Conservation (phyloP, 2,329 filamentous ascomycete genomes). For the Pseudocercospora vitis region DNA sequence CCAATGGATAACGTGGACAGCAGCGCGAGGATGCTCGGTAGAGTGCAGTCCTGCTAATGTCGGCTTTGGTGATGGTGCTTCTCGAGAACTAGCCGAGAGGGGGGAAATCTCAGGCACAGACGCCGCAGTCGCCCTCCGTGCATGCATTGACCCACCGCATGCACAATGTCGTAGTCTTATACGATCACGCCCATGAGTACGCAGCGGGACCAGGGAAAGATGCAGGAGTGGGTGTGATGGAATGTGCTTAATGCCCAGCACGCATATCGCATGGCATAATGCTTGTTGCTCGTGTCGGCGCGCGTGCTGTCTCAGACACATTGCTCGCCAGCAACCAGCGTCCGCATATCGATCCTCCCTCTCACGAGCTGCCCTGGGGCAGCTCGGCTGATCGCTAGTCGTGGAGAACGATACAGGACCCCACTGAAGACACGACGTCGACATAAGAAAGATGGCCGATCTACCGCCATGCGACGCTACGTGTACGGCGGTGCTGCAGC, state of each 20-base stretch:
- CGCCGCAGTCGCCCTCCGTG: constrained; percentile 7
- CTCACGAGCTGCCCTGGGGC: neutral
- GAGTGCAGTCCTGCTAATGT: constrained; percentile 2
- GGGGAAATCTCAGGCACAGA: constrained; percentile 8
- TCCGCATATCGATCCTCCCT: too few species aligned
- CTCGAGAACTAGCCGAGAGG: neutral
- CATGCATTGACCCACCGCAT: constrained; percentile 7
- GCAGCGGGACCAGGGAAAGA: constrained; percentile 7
- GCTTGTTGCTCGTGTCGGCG: constrained; percentile 1
- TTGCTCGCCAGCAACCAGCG: constrained; percentile 1
- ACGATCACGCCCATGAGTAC: constrained; percentile 10
- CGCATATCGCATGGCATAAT: constrained; percentile 5
- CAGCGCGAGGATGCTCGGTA: constrained; percentile 6
- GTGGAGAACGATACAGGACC: too few species aligned
- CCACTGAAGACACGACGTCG: constrained; percentile 33
- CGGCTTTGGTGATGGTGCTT: constrained; percentile 2
- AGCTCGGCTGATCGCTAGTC: too few species aligned
- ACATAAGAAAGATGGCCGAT: constrained; percentile 37
- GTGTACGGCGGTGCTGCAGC: constrained; percentile 25
- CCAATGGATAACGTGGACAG: neutral
- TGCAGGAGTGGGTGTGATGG: constrained; percentile 9
- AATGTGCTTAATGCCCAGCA: constrained; percentile 1
- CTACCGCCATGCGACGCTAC: constrained; percentile 35
- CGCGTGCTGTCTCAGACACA: constrained; percentile 9
- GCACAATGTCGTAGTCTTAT: constrained; percentile 11